These are phyloP conservation scores for Coelomomyces lativittatus DNA, from an alignment of 371 early-diverging fungal species.

Conservation along the genomic window DNA sequence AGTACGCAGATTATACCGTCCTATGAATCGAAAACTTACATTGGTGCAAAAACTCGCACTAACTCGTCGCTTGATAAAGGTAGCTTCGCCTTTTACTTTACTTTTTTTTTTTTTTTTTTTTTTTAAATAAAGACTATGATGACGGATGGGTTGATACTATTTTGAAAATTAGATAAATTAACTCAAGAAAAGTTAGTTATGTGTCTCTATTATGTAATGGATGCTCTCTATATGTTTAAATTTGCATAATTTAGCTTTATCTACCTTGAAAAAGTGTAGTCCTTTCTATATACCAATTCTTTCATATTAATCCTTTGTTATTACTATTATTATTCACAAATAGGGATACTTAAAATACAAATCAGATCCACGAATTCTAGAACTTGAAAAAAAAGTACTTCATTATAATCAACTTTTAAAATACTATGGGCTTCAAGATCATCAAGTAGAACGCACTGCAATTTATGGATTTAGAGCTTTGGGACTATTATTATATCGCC, in stretches of 20 bases:
- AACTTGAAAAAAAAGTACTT: slow-evolving; percentile 49
- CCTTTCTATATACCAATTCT: not conserved
- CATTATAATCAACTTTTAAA: slow-evolving; percentile 72
- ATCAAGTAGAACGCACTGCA: slow-evolving; percentile 71
- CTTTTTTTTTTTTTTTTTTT: no score
- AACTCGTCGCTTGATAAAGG: slow-evolving; percentile 67
- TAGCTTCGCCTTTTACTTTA: no score
- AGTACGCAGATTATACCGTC: slow-evolving; percentile 77
- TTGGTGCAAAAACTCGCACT: slow-evolving; percentile 69
- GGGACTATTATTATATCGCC: slow-evolving; percentile 45
- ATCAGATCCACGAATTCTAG: slow-evolving; percentile 59
- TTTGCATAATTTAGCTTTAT: no score
- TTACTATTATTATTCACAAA: not conserved
- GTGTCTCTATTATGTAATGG: no score
- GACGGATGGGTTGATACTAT: no score
- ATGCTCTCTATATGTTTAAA: no score
- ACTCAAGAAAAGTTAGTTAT: no score
- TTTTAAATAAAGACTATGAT: no score
- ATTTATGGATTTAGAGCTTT: slow-evolving; percentile 52
- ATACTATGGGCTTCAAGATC: slow-evolving; percentile 82
- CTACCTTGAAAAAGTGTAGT: no score
- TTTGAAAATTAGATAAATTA: no score
- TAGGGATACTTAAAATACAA: slow-evolving; percentile 58
- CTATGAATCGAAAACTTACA: slow-evolving; percentile 58
- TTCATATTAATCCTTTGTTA: not conserved